Conservation (phyloP, 495 filamentous ascomycete species). For the Trichoderma orchidacearum region DNA sequence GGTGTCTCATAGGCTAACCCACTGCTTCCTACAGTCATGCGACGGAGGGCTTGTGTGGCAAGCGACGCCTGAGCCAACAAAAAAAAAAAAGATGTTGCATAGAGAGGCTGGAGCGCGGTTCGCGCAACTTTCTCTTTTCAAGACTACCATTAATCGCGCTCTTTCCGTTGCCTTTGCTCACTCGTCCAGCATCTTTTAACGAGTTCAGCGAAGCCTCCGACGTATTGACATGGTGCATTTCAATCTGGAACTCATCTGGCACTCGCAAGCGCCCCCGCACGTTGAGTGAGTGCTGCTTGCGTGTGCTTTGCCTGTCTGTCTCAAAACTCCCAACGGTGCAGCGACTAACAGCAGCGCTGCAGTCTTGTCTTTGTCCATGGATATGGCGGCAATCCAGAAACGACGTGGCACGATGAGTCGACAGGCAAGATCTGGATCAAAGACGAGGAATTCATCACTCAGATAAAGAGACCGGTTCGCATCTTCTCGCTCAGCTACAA, state of each 20-base stretch:
- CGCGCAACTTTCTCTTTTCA: neutral
- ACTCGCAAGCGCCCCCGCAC: neutral
- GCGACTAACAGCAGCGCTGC: neutral
- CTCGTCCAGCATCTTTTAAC: too few relatives aligned
- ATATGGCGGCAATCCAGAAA: neutral
- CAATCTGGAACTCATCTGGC: neutral
- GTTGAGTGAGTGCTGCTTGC: neutral
- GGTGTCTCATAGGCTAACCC: neutral
- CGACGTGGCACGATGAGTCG: neutral
- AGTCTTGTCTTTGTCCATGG: neutral
- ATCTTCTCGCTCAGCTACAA: neutral
- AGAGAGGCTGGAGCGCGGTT: neutral
- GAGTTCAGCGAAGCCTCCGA: neutral
- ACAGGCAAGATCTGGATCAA: neutral
- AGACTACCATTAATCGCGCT: too few relatives aligned
- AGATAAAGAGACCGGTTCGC: neutral
- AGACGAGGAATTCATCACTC: neutral
- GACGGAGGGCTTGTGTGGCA: neutral
- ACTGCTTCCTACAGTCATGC: neutral
- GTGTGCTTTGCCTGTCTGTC: too few relatives aligned
- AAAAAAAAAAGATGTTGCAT: neutral
- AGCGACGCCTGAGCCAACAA: neutral
- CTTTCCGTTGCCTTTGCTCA: too few relatives aligned
- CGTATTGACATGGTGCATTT: neutral
- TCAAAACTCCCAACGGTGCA: neutral